Base-by-base conservation (phyloP, 106 monocot genomes). In the Dactylorhiza incarnata region DNA sequence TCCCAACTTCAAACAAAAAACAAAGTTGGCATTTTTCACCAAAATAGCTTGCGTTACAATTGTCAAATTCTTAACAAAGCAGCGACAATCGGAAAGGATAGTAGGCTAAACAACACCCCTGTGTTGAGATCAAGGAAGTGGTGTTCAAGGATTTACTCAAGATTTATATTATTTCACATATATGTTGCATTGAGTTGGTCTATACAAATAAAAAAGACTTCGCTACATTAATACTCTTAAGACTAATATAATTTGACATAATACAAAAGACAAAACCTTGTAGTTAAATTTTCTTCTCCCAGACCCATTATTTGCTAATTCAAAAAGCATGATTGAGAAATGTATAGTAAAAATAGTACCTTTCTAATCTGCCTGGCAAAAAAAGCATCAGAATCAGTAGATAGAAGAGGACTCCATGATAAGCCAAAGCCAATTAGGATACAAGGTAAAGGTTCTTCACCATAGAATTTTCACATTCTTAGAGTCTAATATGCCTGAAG, bases 391-490 rank as follows among this genome's bases (percentile, higher is more conserved):
- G n/a, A 69, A 45, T 44, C 43, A 17, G 69, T 69, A 45, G 45
- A 44, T 69, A 7, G 37, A 37, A 69, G 19, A 69, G 15, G 69
- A 69, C 45, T 8, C 45, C 43, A 69, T 45, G 45, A 17, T 45
- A 46, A 45, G 15, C 4, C 24, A n/a, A 69, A 45, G 45, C 46
- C 69, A 69, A 46, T 45, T 46, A 69, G 69, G 69, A 29, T 65
- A 45, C 69, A 43, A 45, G 9, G 24, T 45, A 69, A 69, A 45
- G 46, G 69, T 69, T 45, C 45, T 45, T 69, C 29, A 69, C 45
- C 69, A 17, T 11, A 69, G 17, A 69, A 69, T 37, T 69, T 68
- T 16, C 44, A 69, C 69, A 46, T 45, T 45, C 29, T 69, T 69
- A 69, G 69, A 46, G 45, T 46, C 45, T 45, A 46, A 69, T 24